Evolutionary conservation across 2,329 filamentous ascomycete species (phyloP).

Genomic region (Penicillium sp.): DNA sequence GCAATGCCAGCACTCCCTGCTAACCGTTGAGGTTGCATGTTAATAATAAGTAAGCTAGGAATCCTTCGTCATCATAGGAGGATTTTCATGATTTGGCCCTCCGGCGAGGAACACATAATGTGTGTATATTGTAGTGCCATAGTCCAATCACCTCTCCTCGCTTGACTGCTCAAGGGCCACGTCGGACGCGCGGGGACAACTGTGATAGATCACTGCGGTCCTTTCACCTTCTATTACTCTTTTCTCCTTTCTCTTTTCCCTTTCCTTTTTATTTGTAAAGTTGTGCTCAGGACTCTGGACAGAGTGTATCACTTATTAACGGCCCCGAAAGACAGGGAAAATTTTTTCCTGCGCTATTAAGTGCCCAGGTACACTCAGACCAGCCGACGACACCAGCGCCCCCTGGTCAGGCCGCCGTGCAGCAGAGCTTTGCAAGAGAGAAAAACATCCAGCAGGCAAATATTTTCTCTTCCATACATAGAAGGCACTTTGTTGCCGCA

Average conservation of each 20-base stretch:
- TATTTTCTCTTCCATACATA: neutral
- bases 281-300: neutral
- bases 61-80: neutral
- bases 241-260: neutral
- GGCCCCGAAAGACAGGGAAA: neutral
- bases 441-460: neutral
- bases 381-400: constrained; percentile 14
- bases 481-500: neutral
- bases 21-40: too few species aligned
- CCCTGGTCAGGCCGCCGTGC: constrained; percentile 16
- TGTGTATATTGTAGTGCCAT: neutral
- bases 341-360: constrained; percentile 8
- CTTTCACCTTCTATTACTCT: neutral
- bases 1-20: too few species aligned
- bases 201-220: constrained; percentile 4
- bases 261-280: neutral
- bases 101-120: neutral
- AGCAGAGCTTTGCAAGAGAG: constrained; percentile 6
- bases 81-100: neutral
- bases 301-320: neutral
- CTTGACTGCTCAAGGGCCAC: constrained; percentile 7
- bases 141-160: constrained; percentile 2
- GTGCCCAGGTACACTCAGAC: constrained; percentile 11
- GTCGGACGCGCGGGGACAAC: constrained; percentile 12
- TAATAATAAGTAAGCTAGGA: too few species aligned